A percentile compares a stretch with the other conserved stretches of the same genome.
These are phyloP conservation scores for Friedmanniomyces simplex DNA, from an alignment of 495 filamentous ascomycete species.

Conservation along the genomic window DNA sequence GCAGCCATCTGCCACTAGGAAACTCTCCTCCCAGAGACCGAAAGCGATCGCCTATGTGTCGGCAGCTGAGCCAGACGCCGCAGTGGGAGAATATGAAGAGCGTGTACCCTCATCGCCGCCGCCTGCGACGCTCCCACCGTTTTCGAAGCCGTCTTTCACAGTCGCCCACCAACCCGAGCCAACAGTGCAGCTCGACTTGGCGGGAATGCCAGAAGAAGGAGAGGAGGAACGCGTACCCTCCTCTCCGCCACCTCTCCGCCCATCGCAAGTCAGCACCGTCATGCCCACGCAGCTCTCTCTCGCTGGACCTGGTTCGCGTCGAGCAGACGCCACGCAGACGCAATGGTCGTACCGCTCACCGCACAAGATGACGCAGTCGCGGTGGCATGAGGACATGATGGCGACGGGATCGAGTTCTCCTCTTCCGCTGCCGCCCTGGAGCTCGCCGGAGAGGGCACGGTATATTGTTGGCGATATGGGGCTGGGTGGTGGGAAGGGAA, in stretches of 20 bases:
- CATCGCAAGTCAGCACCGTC: constrained; percentile 13
- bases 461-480: not conserved
- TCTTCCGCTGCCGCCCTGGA: constrained; percentile 11
- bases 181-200: too few relatives aligned
- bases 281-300: constrained; percentile 5
- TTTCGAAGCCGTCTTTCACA: not conserved
- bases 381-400: not conserved
- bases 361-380: not conserved
- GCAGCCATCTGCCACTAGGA: too few relatives aligned
- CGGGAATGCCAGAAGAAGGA: not conserved
- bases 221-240: constrained; percentile 2
- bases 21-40: too few relatives aligned
- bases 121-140: not conserved
- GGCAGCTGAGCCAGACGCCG: too few relatives aligned
- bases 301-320: not conserved
- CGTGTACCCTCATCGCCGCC: constrained; percentile 5
- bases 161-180: not conserved
- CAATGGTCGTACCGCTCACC: not conserved
- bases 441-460: not conserved
- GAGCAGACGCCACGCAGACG: not conserved
- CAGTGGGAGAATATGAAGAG: not conserved
- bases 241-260: not conserved
- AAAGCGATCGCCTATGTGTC: too few relatives aligned
- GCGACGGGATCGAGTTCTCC: not conserved
- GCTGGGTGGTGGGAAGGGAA: not conserved